A percentile compares a stretch with the other conserved stretches of the same genome.
Conservation (phyloP, 2,329 filamentous ascomycete species). For the Paecilomyces sp. region DNA sequence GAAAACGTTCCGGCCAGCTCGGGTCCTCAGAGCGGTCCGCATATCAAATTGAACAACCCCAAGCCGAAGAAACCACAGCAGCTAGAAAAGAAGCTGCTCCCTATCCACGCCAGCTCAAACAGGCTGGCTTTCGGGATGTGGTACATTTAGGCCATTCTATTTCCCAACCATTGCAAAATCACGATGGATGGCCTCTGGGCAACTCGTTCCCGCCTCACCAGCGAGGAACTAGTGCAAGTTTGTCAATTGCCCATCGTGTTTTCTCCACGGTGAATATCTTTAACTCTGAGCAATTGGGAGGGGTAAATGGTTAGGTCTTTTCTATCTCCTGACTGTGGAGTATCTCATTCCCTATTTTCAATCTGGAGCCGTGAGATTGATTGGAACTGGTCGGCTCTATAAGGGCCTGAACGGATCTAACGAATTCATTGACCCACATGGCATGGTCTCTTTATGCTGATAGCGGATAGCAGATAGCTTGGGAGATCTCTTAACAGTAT, state of each 20-base stretch:
- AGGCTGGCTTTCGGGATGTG: constrained; percentile 30
- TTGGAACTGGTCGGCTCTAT: constrained; percentile 3
- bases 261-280: not conserved
- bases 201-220: not conserved
- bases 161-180: not conserved
- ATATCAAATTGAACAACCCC: constrained; percentile 24
- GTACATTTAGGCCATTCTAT: constrained; percentile 25
- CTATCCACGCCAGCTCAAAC: constrained; percentile 22
- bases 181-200: constrained; percentile 1
- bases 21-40: constrained; percentile 34
- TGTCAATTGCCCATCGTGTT: not conserved
- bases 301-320: not conserved
- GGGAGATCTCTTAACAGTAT: constrained; percentile 2
- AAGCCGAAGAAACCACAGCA: constrained; percentile 17
- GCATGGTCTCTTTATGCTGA: not conserved
- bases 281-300: not conserved
- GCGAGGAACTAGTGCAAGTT: not conserved
- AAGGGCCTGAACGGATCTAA: constrained; percentile 4
- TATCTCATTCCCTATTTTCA: not conserved
- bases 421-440: not conserved
- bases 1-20: constrained; percentile 44
- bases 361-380: constrained; percentile 6
- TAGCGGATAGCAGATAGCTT: not conserved
- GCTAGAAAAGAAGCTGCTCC: constrained; percentile 25
- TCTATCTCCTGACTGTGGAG: not conserved